Evolutionary conservation across 371 early-diverging fungal genomes (phyloP), one percentile per base, ranked within the genome.

Genomic region (Conidiobolus incongruus): DNA sequence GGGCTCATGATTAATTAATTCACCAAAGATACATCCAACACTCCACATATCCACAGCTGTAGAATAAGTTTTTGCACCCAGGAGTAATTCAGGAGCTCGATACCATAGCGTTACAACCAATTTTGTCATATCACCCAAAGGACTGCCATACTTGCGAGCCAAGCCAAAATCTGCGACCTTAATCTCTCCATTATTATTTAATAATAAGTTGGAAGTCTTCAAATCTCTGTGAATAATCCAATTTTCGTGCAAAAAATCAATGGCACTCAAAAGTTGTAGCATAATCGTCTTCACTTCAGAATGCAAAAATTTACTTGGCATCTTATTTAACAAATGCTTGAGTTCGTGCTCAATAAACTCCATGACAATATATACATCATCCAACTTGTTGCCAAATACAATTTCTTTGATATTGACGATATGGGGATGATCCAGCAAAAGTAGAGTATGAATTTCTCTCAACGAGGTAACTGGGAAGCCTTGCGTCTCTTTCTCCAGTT

Each of bases 41-140:
- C 86, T 84, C 98, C 99, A 99, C 62, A 98, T 88, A 53, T 99
- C 99, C 19, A 99, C 68, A 0, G 91, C 83, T 0, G 83, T 84
- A 1, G 85, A 70, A 59, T 99, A 99, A 45, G 80, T 69, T 44
- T 75, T 84, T 4, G 67, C 68, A 11, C 99, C 99, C 8, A 93
- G 56, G n/a, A 99, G 55, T 4, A 99, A 59, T 52, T 99, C 99
- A 2, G 99, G 99, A 0, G 98, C 79, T 56, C 97, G 79, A 52
- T 89, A 85, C 88, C 86, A 89, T 46, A 91, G 55, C 4, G 96
- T 94, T 3, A 93, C 87, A 0, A 96, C 95, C 0, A 85, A 59
- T 19, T 74, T 77, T 1, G 83, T 84, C 76, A 84, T 72, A 23
- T 63, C 43, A 7, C 72, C 72, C 48, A 76, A 52, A 0, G 83